Conservation (phyloP, 2,329 filamentous ascomycete species). For the Dryadomyces quercus-mongolicae region DNA sequence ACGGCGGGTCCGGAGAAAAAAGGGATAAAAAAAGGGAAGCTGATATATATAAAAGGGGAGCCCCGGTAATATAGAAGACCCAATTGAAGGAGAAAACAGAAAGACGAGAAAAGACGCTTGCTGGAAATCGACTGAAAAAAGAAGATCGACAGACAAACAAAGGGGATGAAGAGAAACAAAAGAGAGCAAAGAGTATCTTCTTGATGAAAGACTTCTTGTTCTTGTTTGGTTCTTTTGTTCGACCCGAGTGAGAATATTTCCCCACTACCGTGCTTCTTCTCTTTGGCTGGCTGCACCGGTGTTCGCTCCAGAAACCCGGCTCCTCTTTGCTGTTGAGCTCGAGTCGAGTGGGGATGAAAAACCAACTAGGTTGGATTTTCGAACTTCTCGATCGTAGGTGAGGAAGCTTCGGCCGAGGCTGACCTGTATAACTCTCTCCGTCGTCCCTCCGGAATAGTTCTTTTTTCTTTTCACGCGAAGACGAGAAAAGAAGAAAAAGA, state of each 20-base stretch:
- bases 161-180: not conserved
- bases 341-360: not conserved
- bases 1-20: constrained; percentile 2
- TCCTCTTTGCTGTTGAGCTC: not conserved
- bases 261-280: not conserved
- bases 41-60: constrained; percentile 3
- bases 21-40: constrained; percentile 1
- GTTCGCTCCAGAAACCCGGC: not conserved
- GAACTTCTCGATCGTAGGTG: not conserved
- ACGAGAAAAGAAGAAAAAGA: not conserved
- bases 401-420: not conserved
- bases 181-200: not conserved
- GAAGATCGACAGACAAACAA: not conserved
- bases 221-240: not conserved
- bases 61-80: not conserved
- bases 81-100: not conserved
- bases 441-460: not conserved
- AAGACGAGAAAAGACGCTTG: not conserved
- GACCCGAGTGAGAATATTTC: not conserved
- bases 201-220: constrained; percentile 1
- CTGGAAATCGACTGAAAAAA: not conserved
- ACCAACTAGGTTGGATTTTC: not conserved
- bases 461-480: not conserved
- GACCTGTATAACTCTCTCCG: not conserved
- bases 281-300: not conserved